Conservation (phyloP, 192 early-diverging fungal species). For the Coemansia umbellata region DNA sequence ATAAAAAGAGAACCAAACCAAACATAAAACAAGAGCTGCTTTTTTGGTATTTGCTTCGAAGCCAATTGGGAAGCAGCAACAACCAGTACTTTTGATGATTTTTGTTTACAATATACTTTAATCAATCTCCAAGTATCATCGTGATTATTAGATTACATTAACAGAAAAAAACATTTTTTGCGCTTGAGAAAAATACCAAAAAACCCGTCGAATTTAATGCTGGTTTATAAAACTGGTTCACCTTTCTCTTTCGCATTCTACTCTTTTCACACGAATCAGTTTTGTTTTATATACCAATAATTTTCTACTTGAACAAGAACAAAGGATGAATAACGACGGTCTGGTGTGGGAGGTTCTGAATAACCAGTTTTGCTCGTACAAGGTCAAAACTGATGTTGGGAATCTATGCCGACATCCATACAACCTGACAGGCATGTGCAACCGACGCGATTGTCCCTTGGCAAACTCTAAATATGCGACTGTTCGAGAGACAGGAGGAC, state of each 20-base stretch:
- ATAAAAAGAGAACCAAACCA: too few relatives aligned
- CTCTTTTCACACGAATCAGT: too few relatives aligned
- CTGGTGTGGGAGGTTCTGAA: constrained; percentile 96
- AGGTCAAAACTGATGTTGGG: constrained; percentile 88
- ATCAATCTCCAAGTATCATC: not conserved
- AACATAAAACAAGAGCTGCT: too few relatives aligned
- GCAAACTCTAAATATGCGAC: constrained; percentile 96
- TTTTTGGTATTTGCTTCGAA: too few relatives aligned
- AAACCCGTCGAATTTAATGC: too few relatives aligned
- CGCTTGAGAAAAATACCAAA: too few relatives aligned
- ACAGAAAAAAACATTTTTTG: constrained; percentile 16
- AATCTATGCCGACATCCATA: constrained; percentile 95
- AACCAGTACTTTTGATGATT: too few relatives aligned
- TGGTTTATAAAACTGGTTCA: not conserved
- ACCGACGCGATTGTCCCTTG: constrained; percentile 88
- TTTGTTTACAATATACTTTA: not conserved
- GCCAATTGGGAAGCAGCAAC: too few relatives aligned
- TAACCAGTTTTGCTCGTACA: constrained; percentile 97
- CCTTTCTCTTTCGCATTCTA: not conserved
- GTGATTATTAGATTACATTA: not conserved
- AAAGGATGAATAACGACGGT: constrained; percentile 60
- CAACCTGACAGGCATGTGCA: constrained; percentile 96
- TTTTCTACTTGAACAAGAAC: not conserved
- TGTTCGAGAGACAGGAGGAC: constrained; percentile 78
- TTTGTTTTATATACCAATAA: not conserved